phyloP scores from a whole-genome alignment of 176 grass and related monocot species.

The Bonia amplexicaulis region DNA sequence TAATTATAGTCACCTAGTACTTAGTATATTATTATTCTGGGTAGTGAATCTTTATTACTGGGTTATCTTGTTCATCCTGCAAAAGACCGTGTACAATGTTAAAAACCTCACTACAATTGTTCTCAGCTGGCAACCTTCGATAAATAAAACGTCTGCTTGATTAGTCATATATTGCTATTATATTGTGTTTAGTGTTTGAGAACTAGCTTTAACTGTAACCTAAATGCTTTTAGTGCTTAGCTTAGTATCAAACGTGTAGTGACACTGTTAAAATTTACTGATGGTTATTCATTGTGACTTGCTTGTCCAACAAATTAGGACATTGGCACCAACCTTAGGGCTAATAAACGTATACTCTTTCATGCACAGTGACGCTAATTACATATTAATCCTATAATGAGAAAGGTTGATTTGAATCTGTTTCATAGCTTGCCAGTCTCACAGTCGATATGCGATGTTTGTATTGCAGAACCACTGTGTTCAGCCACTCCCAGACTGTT shows the following conservation, averaged over 20 bases:
- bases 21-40: not conserved
- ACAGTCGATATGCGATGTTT: not conserved
- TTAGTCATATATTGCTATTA: no score
- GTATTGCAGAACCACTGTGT: slow-evolving; percentile 57
- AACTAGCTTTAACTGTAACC: not conserved
- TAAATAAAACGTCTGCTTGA: not conserved
- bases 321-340: not conserved
- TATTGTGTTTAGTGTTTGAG: not conserved
- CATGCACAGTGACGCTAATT: not conserved
- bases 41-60: not conserved
- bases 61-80: not conserved
- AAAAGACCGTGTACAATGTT: not conserved
- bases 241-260: not conserved
- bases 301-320: no score
- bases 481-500: slow-evolving; percentile 75
- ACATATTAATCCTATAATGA: no score
- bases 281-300: not conserved
- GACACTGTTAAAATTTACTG: not conserved
- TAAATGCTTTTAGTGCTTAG: not conserved
- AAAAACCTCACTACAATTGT: not conserved
- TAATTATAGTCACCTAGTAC: not conserved
- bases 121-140: not conserved
- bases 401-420: not conserved
- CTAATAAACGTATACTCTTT: not conserved
- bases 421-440: not conserved